Percentiles rank a stretch among this genome's conserved stretches.
phyloP scores from a whole-genome alignment of 2,329 filamentous ascomycete species.

The Periglandula ipomoeae region DNA sequence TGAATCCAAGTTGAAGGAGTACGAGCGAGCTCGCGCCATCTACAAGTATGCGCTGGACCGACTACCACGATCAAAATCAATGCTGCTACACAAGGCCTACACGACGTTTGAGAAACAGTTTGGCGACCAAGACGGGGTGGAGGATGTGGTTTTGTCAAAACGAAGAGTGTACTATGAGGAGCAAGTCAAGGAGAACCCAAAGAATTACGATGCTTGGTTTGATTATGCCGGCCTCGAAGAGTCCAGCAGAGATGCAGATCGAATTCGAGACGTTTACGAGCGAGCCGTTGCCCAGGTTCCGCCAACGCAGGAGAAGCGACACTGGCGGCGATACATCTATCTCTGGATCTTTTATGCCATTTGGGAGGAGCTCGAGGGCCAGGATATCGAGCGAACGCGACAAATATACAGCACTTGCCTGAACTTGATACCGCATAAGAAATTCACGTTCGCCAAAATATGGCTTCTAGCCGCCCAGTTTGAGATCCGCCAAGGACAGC shows the following conservation, averaged over 20 bases:
- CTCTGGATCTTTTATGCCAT: slow-evolving; percentile 96
- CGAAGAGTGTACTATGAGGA: slow-evolving; percentile 89
- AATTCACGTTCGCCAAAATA: slow-evolving; percentile 94
- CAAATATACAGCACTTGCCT: slow-evolving; percentile 89
- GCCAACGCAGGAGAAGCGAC: slow-evolving; percentile 89
- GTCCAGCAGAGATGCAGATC: slow-evolving; percentile 68
- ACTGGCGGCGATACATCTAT: slow-evolving; percentile 96
- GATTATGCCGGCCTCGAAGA: slow-evolving; percentile 91
- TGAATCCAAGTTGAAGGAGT: slow-evolving; percentile 90
- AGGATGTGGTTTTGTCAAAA: slow-evolving; percentile 93
- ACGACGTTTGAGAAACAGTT: slow-evolving; percentile 98
- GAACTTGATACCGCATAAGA: slow-evolving; percentile 84
- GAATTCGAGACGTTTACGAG: slow-evolving; percentile 88
- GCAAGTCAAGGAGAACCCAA: slow-evolving; percentile 83
- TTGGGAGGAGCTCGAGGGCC: slow-evolving; percentile 83
- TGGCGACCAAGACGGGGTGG: slow-evolving; percentile 84
- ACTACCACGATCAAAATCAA: slow-evolving; percentile 77
- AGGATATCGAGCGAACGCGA: slow-evolving; percentile 67
- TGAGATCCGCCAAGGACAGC: slow-evolving; percentile 77
- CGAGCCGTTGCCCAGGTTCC: slow-evolving; percentile 91
- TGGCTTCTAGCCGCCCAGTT: slow-evolving; percentile 94
- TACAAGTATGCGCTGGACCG: slow-evolving; percentile 96
- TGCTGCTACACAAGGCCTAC: slow-evolving; percentile 81
- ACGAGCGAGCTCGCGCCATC: slow-evolving; percentile 85
- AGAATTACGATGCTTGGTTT: slow-evolving; percentile 97